Conservation (phyloP, 129 eudicot species). For the Flaveria sonorensis region DNA sequence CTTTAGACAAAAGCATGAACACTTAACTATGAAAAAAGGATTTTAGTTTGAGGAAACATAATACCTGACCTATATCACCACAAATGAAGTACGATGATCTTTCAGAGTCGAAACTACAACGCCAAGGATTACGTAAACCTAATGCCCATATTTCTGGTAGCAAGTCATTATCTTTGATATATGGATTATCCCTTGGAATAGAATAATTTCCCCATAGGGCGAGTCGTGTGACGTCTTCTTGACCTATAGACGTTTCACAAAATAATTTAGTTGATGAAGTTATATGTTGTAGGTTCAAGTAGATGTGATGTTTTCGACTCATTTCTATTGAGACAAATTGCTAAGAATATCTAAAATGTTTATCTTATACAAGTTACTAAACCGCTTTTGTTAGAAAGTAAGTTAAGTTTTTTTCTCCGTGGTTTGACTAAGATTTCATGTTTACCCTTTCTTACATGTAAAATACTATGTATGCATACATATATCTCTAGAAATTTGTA, state of each 20-base stretch:
- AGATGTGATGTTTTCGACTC: too few species aligned
- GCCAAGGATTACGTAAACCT: constrained; percentile 85
- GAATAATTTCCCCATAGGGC: constrained; percentile 86
- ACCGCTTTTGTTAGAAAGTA: too few species aligned
- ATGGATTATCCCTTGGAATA: constrained; percentile 81
- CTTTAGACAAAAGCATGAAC: constrained; percentile 22
- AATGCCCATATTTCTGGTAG: constrained; percentile 81
- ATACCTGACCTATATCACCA: constrained; percentile 83
- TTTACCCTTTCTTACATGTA: too few species aligned
- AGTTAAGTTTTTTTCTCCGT: too few species aligned
- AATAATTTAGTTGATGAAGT: too few species aligned
- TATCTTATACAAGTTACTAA: too few species aligned
- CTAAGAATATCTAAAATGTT: too few species aligned
- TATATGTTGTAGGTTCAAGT: too few species aligned
- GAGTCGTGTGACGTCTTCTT: constrained; percentile 42
- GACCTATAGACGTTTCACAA: constrained; percentile 38
- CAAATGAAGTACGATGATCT: constrained; percentile 77
- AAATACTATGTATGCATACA: too few species aligned
- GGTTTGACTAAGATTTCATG: too few species aligned
- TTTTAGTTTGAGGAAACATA: neutral
- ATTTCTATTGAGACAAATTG: too few species aligned
- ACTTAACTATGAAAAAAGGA: neutral
- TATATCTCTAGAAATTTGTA: too few species aligned
- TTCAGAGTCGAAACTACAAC: constrained; percentile 77
- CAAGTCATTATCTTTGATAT: constrained; percentile 44